Base-by-base conservation (phyloP, 495 filamentous ascomycete species). In the Xylona heveae region DNA sequence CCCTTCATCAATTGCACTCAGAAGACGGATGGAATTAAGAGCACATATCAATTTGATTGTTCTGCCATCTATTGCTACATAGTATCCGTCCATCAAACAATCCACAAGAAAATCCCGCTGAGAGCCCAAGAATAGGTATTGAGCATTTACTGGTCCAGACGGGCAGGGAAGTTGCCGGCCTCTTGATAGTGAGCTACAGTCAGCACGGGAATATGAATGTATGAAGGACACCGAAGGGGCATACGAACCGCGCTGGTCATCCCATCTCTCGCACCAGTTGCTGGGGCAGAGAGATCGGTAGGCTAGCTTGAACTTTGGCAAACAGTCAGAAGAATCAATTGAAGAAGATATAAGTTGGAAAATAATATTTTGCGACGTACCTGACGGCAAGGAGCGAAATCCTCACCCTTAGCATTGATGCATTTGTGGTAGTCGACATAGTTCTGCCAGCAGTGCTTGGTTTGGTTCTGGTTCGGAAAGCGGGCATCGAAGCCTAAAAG, bases 371-470 rank as follows among this genome's bases (percentile, higher is more conserved):
- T n/a, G n/a, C n/a, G 19, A 28, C 45, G 31, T 72, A 91, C 84
- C 68, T 97, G 90, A 51, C 73, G 76, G 76, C 90, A 99, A 30
- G 90, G 90, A 40, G 77, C 70, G 56, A 95, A 99, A 52, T 95
- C 90, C 62, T 99, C 90, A 55, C 90, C 90, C 70, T 95, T 95
- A 54, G 84, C 85, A 52, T 77, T 60, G 55, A 91, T 76, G 62
- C 90, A 99, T 68, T 95, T 99, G 72, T 99, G 74, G 68, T 99
- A 95, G 60, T 99, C 90, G 65, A 99, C 90, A 60, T 99, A 99
- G 67, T 97, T 88, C 50, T 92, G 84, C 84, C 84, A 92, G 78
- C 81, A 94, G 57, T 78, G 71, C 61, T 78, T 76, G 51, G 71
- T 76, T 53, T 99, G 90, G 65, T 99, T 99, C 64, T 68, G 61